These are phyloP conservation scores for Carpinus fangiana DNA, from an alignment of 306 rosid species.

Conservation along the genomic window DNA sequence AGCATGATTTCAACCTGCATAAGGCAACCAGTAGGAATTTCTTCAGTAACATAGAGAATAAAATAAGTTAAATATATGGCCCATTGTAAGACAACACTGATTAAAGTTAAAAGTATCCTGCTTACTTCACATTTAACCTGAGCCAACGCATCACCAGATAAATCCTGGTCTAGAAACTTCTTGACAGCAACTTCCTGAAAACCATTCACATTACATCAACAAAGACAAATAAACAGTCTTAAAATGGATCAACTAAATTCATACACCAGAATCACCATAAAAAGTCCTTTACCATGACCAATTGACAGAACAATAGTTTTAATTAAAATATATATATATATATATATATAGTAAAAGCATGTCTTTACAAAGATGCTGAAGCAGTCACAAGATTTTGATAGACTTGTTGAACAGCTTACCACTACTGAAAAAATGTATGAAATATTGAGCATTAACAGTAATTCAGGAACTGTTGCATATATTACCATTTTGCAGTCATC, in stretches of 20 bases:
- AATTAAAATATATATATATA: background rate
- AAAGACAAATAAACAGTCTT: constrained; percentile 15
- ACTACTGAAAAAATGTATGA: constrained; percentile 14
- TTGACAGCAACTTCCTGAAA: constrained; percentile 98
- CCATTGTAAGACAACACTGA: background rate
- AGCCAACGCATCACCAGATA: constrained; percentile 89
- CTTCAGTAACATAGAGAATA: background rate
- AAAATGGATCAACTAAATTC: constrained; percentile 3
- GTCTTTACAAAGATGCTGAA: constrained; percentile 17
- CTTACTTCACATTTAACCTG: constrained; percentile 97
- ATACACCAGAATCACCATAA: background rate
- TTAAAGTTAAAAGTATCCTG: constrained; percentile 13
- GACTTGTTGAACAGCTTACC: constrained; percentile 6
- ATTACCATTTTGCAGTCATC: constrained; percentile 3
- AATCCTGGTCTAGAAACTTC: constrained; percentile 94
- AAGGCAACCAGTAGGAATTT: constrained; percentile 24
- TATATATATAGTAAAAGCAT: background rate
- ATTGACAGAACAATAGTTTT: background rate
- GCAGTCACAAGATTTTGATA: constrained; percentile 16
- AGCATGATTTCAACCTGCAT: constrained; percentile 95
- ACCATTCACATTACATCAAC: constrained; percentile 26
- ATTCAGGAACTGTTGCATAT: constrained; percentile 7
- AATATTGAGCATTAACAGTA: background rate
- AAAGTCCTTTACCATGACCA: constrained; percentile 14
- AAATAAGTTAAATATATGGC: background rate